These are phyloP conservation scores for Cylindrotheca fusiformis DNA, from an alignment of 108 stramenopile genomes.

Conservation along the genomic window DNA sequence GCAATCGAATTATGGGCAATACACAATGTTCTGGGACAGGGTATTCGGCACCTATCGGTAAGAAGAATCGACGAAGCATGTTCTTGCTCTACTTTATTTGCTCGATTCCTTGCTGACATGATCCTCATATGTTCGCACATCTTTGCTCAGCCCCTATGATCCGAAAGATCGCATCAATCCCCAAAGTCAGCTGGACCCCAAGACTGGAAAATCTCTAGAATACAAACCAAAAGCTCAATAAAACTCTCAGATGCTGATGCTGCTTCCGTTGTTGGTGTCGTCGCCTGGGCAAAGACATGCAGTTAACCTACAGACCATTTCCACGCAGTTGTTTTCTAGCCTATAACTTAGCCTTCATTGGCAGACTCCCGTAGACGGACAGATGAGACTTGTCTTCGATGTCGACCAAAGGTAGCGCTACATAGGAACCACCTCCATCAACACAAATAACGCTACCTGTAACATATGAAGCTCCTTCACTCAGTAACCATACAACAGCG, in stretches of 20 bases:
- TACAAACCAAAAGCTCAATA: not conserved
- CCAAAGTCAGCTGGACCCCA: slow-evolving; percentile 71
- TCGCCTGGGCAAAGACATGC: too few relatives aligned
- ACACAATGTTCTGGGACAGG: slow-evolving; percentile 94
- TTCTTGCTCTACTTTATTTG: not conserved
- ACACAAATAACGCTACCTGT: slow-evolving; percentile 65
- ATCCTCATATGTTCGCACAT: not conserved
- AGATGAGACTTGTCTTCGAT: slow-evolving; percentile 66
- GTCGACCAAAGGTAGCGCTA: slow-evolving; percentile 65
- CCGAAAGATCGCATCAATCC: slow-evolving; percentile 78
- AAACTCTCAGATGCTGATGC: too few relatives aligned
- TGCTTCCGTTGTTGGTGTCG: too few relatives aligned
- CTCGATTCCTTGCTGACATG: not conserved
- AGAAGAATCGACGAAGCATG: not conserved
- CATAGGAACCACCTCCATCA: slow-evolving; percentile 70
- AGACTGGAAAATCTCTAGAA: slow-evolving; percentile 37
- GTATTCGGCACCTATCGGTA: slow-evolving; percentile 83
- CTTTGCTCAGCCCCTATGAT: slow-evolving; percentile 53
- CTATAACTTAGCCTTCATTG: slow-evolving; percentile 60
- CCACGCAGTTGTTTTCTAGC: too few relatives aligned
- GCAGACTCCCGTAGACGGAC: slow-evolving; percentile 63
- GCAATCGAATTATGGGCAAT: slow-evolving; percentile 96
- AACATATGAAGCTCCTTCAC: slow-evolving; percentile 73
- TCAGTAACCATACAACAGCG: slow-evolving; percentile 66
- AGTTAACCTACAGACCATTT: too few relatives aligned